phyloP scores from a whole-genome alignment of 495 filamentous ascomycete species.

The Cercophora newfieldiana region DNA sequence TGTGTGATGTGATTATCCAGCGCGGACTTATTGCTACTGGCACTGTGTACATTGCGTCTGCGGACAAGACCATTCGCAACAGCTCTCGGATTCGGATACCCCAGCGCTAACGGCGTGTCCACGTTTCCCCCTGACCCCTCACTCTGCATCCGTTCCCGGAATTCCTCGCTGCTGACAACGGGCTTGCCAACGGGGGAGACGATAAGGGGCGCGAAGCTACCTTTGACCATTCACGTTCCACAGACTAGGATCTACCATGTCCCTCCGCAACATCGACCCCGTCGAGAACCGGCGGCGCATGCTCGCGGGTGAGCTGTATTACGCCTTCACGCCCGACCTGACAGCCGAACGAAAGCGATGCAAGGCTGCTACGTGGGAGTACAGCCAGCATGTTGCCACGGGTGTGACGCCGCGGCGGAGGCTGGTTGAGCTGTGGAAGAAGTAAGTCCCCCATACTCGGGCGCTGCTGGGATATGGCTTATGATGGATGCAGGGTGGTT shows the following conservation, averaged over 20 bases:
- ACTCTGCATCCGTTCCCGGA: too few species aligned
- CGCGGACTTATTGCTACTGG: too few species aligned
- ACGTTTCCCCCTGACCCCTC: too few species aligned
- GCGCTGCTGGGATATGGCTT: neutral
- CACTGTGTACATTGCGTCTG: too few species aligned
- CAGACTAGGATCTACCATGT: neutral
- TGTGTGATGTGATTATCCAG: too few species aligned
- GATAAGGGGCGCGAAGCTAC: too few species aligned
- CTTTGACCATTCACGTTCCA: too few species aligned
- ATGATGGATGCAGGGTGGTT: constrained; percentile 49
- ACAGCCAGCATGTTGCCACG: constrained; percentile 52
- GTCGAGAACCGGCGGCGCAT: constrained; percentile 50
- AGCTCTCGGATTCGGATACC: too few species aligned
- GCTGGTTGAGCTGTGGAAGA: constrained; percentile 54
- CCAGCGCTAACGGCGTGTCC: too few species aligned
- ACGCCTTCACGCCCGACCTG: constrained; percentile 49
- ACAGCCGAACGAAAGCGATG: constrained; percentile 59
- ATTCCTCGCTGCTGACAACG: too few species aligned
- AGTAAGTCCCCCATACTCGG: neutral
- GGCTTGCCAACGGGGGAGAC: too few species aligned
- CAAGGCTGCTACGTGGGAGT: constrained; percentile 56
- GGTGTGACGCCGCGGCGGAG: constrained; percentile 57
- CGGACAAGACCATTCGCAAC: too few species aligned
- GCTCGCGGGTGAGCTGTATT: constrained; percentile 54
- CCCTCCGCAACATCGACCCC: constrained; percentile 21